Base-by-base conservation (phyloP, 441 rosid species). In the Flueggea neowawraea region DNA sequence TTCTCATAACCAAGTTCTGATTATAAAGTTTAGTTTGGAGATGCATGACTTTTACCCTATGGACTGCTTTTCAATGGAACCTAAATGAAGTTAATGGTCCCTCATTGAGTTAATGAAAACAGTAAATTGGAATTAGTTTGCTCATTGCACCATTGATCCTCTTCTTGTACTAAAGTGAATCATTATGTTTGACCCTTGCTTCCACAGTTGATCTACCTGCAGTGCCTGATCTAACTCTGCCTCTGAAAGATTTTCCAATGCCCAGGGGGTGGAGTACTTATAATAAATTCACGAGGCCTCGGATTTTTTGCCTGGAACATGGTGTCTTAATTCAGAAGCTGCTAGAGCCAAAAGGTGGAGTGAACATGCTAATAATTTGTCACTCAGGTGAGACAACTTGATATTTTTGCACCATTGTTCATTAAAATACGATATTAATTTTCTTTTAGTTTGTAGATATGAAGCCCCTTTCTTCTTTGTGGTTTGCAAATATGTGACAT, bases 291-390 rank as follows among this genome's bases (percentile, higher is more conserved):
- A 16, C 71, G 61, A 90, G 98, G 66, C 99, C 98, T 71, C 89
- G 93, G 44, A 74, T 96, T 73, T 96, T 96, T 80, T 96, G 99
- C 79, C 86, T 96, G 22, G 98, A 96, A 75, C 99, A 96, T 82
- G 86, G 89, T 63, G 66, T 82, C 73, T 87, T 90, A 79, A 79
- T 86, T 64, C 81, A 86, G 75, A 90, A 88, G 78, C 73, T 89
- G 62, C 60, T 90, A 67, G 86, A 39, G 65, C 70, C 83, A 49
- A 87, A 78, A 81, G 98, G 97, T 73, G 99, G 98, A 75, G 84
- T 79, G 13, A 82, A 84, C 58, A 61, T 89, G 73, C 83, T 87
- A 73, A 74, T 90, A 33, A 87, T 96, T 70, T 96, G 99, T 75
- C 99, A 96, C 80, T 87, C 95, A 80, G 99, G 99, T 96, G 66